A percentile compares a stretch with the other conserved stretches of the same genome.
Conservation (phyloP, 1,284 basidiomycete species). For the Apiotrichum akiyoshidainum region DNA sequence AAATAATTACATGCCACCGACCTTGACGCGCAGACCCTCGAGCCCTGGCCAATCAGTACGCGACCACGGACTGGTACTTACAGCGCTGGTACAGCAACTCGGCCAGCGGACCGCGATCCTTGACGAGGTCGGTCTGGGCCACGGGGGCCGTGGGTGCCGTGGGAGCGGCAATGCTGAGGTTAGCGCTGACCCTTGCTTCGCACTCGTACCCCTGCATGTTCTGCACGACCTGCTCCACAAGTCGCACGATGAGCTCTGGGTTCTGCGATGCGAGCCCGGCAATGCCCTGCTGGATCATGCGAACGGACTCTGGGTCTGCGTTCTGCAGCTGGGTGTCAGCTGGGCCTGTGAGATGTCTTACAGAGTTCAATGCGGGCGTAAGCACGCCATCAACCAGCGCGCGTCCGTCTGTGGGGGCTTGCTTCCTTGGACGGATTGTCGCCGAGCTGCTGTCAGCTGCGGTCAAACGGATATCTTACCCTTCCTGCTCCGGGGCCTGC, state of each 20-base stretch:
- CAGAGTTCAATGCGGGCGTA: conserved; percentile 8
- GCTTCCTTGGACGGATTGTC: background rate
- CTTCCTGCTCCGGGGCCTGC: background rate
- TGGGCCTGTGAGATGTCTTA: conserved; percentile 32
- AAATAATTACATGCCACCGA: background rate
- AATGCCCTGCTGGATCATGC: conserved; percentile 85
- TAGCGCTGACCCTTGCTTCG: background rate
- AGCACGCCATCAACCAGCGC: background rate
- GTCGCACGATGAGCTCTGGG: conserved; percentile 75
- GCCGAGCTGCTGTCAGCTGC: background rate
- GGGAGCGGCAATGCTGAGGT: too few species aligned
- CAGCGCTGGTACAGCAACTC: conserved; percentile 90
- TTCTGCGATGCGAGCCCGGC: conserved; percentile 75
- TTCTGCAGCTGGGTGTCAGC: conserved; percentile 57
- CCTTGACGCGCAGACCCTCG: conserved; percentile 6
- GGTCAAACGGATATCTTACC: too few species aligned
- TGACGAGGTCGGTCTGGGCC: conserved; percentile 5
- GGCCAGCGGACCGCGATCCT: conserved; percentile 66
- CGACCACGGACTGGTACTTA: conserved; percentile 24
- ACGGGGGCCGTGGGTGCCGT: background rate
- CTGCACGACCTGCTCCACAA: conserved; percentile 82
- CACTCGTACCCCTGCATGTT: conserved; percentile 56
- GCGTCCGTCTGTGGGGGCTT: background rate
- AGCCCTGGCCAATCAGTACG: conserved; percentile 1
- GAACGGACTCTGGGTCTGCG: conserved; percentile 79